These are phyloP conservation scores for Rhodotorula mucilaginosa DNA, from an alignment of 1,284 basidiomycete species.

Conservation along the genomic window DNA sequence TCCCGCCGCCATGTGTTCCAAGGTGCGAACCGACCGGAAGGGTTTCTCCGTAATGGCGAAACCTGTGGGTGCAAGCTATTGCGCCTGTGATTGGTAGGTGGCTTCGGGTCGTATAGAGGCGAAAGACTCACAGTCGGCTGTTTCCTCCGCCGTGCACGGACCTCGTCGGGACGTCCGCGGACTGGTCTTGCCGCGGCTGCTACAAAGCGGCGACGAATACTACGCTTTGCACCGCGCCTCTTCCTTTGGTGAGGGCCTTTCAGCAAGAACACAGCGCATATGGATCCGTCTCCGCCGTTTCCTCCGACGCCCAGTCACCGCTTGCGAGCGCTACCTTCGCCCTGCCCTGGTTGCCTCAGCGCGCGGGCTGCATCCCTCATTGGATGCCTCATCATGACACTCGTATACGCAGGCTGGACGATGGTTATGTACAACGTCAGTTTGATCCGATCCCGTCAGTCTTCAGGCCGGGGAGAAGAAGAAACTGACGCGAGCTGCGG, in stretches of 20 bases:
- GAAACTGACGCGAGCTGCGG: not conserved
- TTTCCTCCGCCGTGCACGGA: too few relatives aligned
- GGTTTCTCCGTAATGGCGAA: too few relatives aligned
- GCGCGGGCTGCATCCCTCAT: not conserved
- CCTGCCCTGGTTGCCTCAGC: slow-evolving; percentile 15
- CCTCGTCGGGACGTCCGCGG: too few relatives aligned
- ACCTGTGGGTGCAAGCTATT: too few relatives aligned
- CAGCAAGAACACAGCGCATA: not conserved
- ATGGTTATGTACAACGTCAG: not conserved
- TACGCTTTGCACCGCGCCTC: not conserved
- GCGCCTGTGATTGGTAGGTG: too few relatives aligned
- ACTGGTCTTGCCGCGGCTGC: too few relatives aligned
- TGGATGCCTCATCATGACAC: not conserved
- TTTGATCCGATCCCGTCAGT: not conserved
- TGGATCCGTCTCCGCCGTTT: not conserved
- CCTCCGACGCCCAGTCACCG: not conserved
- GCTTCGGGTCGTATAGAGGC: too few relatives aligned
- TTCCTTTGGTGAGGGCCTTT: not conserved
- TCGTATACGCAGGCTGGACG: slow-evolving; percentile 6
- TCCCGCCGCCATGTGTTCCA: too few relatives aligned
- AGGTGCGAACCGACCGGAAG: too few relatives aligned
- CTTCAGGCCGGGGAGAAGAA: not conserved
- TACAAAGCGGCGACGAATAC: too few relatives aligned
- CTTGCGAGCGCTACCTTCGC: not conserved
- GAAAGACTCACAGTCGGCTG: too few relatives aligned